Conservation (phyloP, 441 rosid species). For the Metrosideros polymorpha region DNA sequence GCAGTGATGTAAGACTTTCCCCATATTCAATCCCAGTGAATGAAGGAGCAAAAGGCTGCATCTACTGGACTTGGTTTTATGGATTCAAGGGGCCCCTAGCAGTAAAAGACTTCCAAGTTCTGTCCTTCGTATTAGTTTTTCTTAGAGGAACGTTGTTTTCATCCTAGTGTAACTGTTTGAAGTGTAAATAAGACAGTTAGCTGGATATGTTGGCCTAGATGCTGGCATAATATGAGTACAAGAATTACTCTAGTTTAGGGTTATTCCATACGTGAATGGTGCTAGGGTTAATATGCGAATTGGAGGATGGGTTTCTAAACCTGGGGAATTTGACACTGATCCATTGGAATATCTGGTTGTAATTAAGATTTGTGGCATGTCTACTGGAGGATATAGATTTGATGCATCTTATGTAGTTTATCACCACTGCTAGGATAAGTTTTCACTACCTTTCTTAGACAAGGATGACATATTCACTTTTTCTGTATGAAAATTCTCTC, state of each 20-base stretch:
- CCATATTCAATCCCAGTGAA: not conserved
- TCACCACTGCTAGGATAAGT: not conserved
- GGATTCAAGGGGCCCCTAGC: not conserved
- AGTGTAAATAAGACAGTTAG: not conserved
- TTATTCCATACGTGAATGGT: not conserved
- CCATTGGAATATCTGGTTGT: not conserved
- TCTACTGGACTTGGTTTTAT: not conserved
- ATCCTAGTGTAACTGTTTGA: not conserved
- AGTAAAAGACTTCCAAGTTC: not conserved
- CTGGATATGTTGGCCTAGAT: not conserved
- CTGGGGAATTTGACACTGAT: not conserved
- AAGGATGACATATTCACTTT: not conserved
- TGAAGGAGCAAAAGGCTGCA: not conserved
- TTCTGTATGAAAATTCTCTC: not conserved
- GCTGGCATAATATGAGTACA: not conserved
- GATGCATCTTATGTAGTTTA: not conserved
- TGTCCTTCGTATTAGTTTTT: not conserved
- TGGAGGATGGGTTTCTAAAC: not conserved
- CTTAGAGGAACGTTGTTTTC: not conserved
- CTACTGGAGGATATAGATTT: not conserved
- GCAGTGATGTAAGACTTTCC: not conserved
- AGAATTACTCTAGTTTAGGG: not conserved
- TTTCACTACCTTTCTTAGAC: not conserved
- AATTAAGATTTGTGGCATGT: not conserved
- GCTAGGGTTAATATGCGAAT: not conserved